A percentile compares a stretch with the other conserved stretches of the same genome.
phyloP scores from a whole-genome alignment of 2,329 filamentous ascomycete genomes.

The Exophiala sp. region DNA sequence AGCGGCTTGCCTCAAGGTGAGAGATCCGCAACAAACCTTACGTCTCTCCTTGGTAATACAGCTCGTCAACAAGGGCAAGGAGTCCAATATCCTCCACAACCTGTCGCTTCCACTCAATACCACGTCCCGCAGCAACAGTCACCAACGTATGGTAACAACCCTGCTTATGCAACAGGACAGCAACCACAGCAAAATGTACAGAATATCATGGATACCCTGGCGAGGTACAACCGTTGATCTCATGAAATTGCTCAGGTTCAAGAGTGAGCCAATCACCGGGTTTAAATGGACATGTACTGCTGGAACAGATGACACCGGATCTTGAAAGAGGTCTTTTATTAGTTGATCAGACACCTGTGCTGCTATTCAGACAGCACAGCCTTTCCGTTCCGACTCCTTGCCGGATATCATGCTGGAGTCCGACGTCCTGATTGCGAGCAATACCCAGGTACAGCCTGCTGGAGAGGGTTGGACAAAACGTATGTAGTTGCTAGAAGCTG shows the following conservation, averaged over 20 bases:
- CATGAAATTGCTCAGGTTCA: neutral
- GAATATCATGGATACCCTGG: constrained; percentile 45
- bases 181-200: constrained; percentile 41
- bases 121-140: constrained; percentile 11
- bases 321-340: too few species aligned
- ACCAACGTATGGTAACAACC: constrained; percentile 21
- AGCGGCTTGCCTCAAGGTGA: constrained; percentile 33
- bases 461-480: too few species aligned
- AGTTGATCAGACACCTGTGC: too few species aligned
- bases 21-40: constrained; percentile 36
- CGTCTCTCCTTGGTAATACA: constrained; percentile 38
- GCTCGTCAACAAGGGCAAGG: constrained; percentile 33
- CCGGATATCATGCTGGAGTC: too few species aligned
- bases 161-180: constrained; percentile 25
- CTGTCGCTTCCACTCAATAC: constrained; percentile 11
- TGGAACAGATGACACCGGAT: neutral
- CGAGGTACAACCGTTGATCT: constrained; percentile 42
- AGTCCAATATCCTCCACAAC: constrained; percentile 6
- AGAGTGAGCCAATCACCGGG: neutral
- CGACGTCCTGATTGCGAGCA: neutral
- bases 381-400: too few species aligned
- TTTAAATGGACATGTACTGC: too few species aligned
- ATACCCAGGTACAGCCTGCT: neutral
- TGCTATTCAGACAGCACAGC: too few species aligned
- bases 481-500: neutral